These are phyloP conservation scores for Mesembryanthemum crystallinum DNA, from an alignment of 148 eudicot species.

Conservation along the genomic window DNA sequence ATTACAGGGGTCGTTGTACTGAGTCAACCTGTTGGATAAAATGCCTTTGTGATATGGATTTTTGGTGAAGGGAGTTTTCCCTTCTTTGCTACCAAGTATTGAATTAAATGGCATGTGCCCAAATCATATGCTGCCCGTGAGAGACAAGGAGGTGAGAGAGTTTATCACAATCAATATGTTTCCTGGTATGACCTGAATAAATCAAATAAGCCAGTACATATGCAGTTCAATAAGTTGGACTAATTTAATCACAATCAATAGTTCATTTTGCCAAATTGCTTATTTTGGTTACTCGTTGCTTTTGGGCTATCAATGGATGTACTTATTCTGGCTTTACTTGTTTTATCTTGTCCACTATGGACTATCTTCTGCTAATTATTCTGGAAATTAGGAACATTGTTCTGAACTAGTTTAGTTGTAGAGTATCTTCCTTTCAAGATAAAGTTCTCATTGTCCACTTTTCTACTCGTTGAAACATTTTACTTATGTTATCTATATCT, in stretches of 20 bases:
- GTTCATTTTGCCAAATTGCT: conserved; percentile 1
- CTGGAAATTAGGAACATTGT: background rate
- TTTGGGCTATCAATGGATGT: background rate
- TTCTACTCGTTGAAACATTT: background rate
- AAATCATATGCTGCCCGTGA: background rate
- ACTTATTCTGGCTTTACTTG: too few species aligned
- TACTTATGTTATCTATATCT: background rate
- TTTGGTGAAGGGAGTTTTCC: background rate
- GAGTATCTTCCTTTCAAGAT: background rate
- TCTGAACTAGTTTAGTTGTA: background rate
- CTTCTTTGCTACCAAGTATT: background rate
- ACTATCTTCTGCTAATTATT: background rate
- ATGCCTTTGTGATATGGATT: background rate
- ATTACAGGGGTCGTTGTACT: background rate
- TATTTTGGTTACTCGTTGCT: background rate
- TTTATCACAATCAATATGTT: background rate
- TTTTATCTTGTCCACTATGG: background rate
- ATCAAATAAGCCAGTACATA: background rate
- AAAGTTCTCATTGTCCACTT: background rate
- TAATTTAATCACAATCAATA: background rate
- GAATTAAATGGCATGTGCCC: background rate
- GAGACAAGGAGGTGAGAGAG: background rate
- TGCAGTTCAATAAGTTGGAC: background rate
- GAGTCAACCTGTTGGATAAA: background rate
- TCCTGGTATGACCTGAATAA: background rate